Base-by-base conservation (phyloP, 805 yeast species). In the Metschnikowia sp. region DNA sequence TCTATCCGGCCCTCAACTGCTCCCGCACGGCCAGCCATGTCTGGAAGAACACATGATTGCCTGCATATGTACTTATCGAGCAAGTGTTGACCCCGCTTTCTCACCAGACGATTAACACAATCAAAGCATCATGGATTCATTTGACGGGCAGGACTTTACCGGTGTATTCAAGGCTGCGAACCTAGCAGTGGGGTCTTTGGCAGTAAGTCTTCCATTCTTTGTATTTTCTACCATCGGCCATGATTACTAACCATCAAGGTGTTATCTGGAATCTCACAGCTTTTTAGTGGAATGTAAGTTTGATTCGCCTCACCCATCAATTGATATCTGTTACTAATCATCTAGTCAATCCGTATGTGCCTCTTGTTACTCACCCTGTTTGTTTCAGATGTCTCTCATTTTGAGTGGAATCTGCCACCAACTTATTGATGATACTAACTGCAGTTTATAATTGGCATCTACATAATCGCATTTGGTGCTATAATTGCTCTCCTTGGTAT, bases 401-500 rank as follows among this genome's bases (percentile, higher is more conserved):
- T 12, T 15, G 10, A 13, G 6, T 34, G 1, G 2, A 11, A 13
- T 11, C n/a, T 19, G 18, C 37, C 22, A 22, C n/a, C n/a, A n/a
- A 15, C n/a, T 22, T 18, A 10, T 9, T 22, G 10, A 34, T 28
- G 9, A 22, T 56, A 60, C 66, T 65, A 60, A 62, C 63, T 11
- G 13, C 64, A 74, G 63, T 82, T 84, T 59, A 61, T 84, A 32
- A 68, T 80, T 41, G 86, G 87, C 1, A 39, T 84, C n/a, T 83
- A 75, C 59, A 69, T 84, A 18, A 67, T 82, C 29, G 69, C 70
- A 4, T 68, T 83, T 40, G 87, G 90, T 19, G 70, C 66, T 4
- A 69, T 72, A 8, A 75, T 84, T 45, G 79, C 81, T 8, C 68
- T 72, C 39, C 65, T 80, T 48, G 77, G 76, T 71, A 65, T 30